Conservation (phyloP, 441 rosid genomes). For the Adansonia madagascariensis region DNA sequence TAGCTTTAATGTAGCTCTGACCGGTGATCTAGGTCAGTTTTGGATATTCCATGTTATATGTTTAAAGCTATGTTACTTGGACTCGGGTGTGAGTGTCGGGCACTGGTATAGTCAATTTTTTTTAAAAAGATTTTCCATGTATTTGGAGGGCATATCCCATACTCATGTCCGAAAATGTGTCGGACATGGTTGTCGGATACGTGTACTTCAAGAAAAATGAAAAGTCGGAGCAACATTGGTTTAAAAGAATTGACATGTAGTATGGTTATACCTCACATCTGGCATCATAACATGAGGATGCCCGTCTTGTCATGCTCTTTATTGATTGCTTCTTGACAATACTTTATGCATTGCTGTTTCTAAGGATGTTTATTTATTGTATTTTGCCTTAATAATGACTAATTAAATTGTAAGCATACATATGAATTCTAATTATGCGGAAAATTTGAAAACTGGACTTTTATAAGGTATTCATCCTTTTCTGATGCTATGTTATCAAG, state of each 20-base stretch:
- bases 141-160: no score
- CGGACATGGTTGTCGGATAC: no score
- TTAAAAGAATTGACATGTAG: neutral
- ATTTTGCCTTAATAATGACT: neutral
- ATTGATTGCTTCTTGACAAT: neutral
- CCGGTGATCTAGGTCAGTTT: constrained; percentile 17
- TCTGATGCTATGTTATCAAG: neutral
- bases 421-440: neutral
- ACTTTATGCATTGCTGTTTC: neutral
- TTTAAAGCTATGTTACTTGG: neutral
- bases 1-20: neutral
- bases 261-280: neutral
- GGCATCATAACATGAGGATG: neutral
- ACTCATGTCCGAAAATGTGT: no score
- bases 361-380: neutral
- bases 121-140: no score
- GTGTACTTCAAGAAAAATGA: no score
- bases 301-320: neutral
- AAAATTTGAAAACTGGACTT: neutral
- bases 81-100: no score
- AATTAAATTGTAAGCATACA: neutral
- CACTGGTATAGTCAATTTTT: no score
- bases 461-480: neutral
- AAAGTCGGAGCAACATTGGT: no score
- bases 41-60: neutral